phyloP scores from a whole-genome alignment of 306 rosid genomes.

The Glycine tomentella region DNA sequence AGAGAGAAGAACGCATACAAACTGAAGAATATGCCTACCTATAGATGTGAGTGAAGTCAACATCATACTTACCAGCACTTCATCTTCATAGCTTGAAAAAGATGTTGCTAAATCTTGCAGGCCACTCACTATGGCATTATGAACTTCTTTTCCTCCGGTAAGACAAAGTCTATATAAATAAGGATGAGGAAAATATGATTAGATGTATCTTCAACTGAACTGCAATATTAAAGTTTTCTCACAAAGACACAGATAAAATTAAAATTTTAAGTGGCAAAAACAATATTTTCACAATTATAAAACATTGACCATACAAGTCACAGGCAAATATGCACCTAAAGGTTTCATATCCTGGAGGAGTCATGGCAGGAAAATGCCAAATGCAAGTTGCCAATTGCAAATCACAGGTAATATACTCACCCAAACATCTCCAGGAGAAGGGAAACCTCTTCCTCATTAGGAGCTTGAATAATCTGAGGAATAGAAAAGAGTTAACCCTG shows the following conservation, averaged over 20 bases:
- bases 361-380: slow-evolving; percentile 37
- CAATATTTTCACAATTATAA: slow-evolving; percentile 14
- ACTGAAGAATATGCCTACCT: slow-evolving; percentile 10
- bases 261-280: slow-evolving; percentile 11
- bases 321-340: slow-evolving; percentile 16
- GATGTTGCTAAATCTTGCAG: slow-evolving; percentile 90
- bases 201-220: slow-evolving; percentile 8
- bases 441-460: slow-evolving; percentile 92
- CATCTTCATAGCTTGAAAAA: slow-evolving; percentile 84
- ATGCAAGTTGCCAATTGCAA: slow-evolving; percentile 21
- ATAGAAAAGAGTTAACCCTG: slow-evolving; percentile 72
- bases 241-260: slow-evolving; percentile 31
- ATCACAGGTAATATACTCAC: slow-evolving; percentile 64
- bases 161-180: slow-evolving; percentile 78
- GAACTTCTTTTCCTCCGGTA: slow-evolving; percentile 93
- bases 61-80: slow-evolving; percentile 80
- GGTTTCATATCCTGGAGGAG: slow-evolving; percentile 26
- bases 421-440: slow-evolving; percentile 93
- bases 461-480: slow-evolving; percentile 93
- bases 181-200: slow-evolving; percentile 13
- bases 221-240: slow-evolving; percentile 22
- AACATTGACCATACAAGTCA: slow-evolving; percentile 4
- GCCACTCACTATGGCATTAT: slow-evolving; percentile 91
- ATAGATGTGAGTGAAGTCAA: background rate
- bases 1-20: background rate